A percentile compares a stretch with the other conserved stretches of the same genome.
Evolutionary conservation across 2,329 filamentous ascomycete species (phyloP).

Genomic region (Aureobasidium pullulans): DNA sequence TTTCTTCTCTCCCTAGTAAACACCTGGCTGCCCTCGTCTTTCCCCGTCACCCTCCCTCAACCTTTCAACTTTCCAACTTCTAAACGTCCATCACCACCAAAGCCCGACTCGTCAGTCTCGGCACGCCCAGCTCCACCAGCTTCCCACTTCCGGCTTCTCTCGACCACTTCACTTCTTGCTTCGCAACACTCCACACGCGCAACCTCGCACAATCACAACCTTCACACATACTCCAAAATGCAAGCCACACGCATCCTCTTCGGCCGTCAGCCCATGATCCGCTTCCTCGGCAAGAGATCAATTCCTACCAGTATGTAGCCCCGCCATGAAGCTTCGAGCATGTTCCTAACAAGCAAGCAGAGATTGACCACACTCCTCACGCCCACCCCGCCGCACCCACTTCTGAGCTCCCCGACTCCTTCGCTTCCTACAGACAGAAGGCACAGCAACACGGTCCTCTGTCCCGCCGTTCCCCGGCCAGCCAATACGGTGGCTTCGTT

Average conservation of each 20-base stretch:
- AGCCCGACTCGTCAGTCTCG: neutral
- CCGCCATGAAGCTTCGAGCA: neutral
- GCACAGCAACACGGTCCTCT: constrained; percentile 73
- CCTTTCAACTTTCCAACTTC: neutral
- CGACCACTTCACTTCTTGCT: neutral
- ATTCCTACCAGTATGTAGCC: constrained; percentile 35
- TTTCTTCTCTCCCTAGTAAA: constrained; percentile 2
- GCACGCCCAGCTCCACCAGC: constrained; percentile 7
- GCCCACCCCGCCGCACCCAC: constrained; percentile 66
- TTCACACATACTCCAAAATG: constrained; percentile 27
- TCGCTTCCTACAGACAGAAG: constrained; percentile 70
- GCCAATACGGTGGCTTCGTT: constrained; percentile 32
- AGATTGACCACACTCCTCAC: constrained; percentile 65
- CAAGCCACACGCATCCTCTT: constrained; percentile 39
- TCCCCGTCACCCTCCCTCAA: neutral
- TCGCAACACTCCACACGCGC: neutral
- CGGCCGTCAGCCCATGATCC: constrained; percentile 45
- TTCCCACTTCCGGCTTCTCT: neutral
- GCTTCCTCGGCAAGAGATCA: constrained; percentile 43
- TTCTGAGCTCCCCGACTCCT: constrained; percentile 58
- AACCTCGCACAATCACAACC: neutral
- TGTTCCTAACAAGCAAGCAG: constrained; percentile 34
- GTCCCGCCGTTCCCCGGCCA: constrained; percentile 13
- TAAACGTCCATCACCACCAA: neutral
- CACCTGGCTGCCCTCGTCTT: neutral